Percentiles rank a stretch among this genome's conserved stretches.
Evolutionary conservation across 768 basidiomycete species (phyloP).

Genomic region (Galerina sulciceps): DNA sequence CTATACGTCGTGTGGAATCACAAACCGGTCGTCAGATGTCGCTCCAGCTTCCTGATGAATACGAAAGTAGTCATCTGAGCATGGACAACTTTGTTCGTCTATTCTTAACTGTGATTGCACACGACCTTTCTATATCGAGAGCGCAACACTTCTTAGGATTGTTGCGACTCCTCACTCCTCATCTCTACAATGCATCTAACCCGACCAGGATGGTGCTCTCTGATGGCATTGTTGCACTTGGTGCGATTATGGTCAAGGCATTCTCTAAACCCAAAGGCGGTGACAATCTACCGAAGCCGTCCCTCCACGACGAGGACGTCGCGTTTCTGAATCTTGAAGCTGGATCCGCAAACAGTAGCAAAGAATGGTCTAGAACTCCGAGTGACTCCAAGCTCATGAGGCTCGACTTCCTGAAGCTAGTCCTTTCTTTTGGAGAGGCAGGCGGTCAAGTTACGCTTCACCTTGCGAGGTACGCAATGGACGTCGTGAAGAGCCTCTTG

Average conservation of each 20-base stretch:
- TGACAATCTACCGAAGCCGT: constrained; percentile 35
- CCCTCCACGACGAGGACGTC: constrained; percentile 29
- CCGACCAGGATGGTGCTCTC: constrained; percentile 58
- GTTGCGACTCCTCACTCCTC: constrained; percentile 57
- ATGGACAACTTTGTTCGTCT: constrained; percentile 72
- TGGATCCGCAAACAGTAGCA: constrained; percentile 35
- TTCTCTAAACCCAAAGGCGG: constrained; percentile 47
- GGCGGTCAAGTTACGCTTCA: constrained; percentile 52
- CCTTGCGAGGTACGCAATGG: constrained; percentile 51
- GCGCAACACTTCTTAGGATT: constrained; percentile 73
- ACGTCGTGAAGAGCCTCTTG: constrained; percentile 59
- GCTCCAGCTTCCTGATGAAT: constrained; percentile 59
- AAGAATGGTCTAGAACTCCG: constrained; percentile 49
- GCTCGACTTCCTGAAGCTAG: constrained; percentile 63
- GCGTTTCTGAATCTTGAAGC: constrained; percentile 27
- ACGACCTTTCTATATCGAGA: constrained; percentile 67
- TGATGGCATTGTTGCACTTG: constrained; percentile 74
- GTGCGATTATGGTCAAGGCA: constrained; percentile 52
- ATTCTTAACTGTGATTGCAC: constrained; percentile 80
- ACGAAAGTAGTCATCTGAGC: constrained; percentile 57
- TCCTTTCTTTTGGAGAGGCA: constrained; percentile 50
- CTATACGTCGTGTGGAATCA: constrained; percentile 48
- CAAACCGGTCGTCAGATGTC: constrained; percentile 45
- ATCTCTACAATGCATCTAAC: constrained; percentile 59
- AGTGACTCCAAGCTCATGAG: constrained; percentile 65